phyloP scores from a whole-genome alignment of 441 rosid species.

The Kokia cookei region DNA sequence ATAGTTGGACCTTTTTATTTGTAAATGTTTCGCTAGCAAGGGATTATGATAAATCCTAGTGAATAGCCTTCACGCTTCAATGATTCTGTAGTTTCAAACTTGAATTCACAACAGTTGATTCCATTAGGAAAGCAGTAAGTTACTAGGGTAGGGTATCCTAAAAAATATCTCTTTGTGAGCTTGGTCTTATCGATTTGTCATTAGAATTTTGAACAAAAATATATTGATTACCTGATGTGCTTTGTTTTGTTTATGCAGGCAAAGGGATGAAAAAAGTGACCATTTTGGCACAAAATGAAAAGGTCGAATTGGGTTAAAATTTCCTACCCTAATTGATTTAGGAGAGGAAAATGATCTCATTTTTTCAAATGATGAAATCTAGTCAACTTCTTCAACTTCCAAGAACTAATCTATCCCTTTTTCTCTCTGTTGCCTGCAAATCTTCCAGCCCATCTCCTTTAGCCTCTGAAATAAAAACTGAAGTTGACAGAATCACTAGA shows the following conservation, averaged over 20 bases:
- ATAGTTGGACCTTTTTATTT: too few species aligned
- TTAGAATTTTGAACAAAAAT: too few species aligned
- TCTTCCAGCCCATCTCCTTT: neutral
- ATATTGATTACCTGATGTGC: too few species aligned
- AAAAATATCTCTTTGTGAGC: too few species aligned
- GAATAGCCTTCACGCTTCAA: too few species aligned
- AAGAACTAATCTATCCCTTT: neutral
- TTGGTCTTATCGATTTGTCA: too few species aligned
- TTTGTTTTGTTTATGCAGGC: neutral
- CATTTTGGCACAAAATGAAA: neutral
- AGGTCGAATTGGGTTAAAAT: neutral
- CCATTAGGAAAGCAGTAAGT: too few species aligned
- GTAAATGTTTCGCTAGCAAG: too few species aligned
- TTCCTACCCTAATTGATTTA: neutral
- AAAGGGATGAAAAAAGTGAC: neutral
- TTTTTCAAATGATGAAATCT: neutral
- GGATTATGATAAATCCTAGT: too few species aligned
- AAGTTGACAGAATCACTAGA: conserved; percentile 43
- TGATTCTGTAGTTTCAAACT: too few species aligned
- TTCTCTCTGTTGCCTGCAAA: conserved; percentile 7
- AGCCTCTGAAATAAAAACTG: conserved; percentile 10
- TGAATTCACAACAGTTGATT: too few species aligned
- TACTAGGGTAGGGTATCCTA: too few species aligned
- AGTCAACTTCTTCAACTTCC: neutral
- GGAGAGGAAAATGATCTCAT: conserved; percentile 3